Conservation (phyloP, 2,329 filamentous ascomycete species). For the Clonostachys rosea region DNA sequence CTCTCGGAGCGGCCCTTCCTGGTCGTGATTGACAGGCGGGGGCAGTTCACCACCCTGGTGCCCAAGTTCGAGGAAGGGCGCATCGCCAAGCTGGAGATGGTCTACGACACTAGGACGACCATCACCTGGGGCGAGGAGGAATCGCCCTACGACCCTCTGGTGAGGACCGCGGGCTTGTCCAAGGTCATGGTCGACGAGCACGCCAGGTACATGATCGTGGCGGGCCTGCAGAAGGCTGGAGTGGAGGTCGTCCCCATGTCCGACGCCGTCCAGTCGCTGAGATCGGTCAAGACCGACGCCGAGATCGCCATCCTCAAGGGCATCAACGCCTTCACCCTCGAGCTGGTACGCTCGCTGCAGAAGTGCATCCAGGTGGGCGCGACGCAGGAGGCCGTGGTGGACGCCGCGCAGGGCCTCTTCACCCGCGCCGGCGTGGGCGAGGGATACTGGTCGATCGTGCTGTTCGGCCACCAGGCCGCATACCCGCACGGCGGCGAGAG, state of each 20-base stretch:
- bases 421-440: constrained; percentile 10
- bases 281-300: constrained; percentile 50
- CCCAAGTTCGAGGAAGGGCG: constrained; percentile 58
- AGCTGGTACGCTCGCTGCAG: constrained; percentile 52
- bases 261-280: constrained; percentile 50
- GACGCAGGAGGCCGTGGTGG: constrained; percentile 52
- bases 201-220: constrained; percentile 58
- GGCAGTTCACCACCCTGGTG: constrained; percentile 42
- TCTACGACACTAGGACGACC: too few species aligned
- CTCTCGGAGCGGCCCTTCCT: constrained; percentile 47
- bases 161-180: constrained; percentile 14
- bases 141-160: constrained; percentile 37
- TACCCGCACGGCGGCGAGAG: constrained; percentile 50
- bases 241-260: constrained; percentile 52
- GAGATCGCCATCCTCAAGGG: constrained; percentile 54
- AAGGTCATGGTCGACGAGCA: constrained; percentile 63
- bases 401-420: constrained; percentile 21
- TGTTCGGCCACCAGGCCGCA: constrained; percentile 53
- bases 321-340: constrained; percentile 61
- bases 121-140: constrained; percentile 47
- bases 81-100: constrained; percentile 43
- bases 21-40: constrained; percentile 31
- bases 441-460: constrained; percentile 59
- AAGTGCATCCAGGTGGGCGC: constrained; percentile 49
- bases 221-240: constrained; percentile 46